Conservation (phyloP, 2,329 filamentous ascomycete species). For the Pyrenochaeta sp. region DNA sequence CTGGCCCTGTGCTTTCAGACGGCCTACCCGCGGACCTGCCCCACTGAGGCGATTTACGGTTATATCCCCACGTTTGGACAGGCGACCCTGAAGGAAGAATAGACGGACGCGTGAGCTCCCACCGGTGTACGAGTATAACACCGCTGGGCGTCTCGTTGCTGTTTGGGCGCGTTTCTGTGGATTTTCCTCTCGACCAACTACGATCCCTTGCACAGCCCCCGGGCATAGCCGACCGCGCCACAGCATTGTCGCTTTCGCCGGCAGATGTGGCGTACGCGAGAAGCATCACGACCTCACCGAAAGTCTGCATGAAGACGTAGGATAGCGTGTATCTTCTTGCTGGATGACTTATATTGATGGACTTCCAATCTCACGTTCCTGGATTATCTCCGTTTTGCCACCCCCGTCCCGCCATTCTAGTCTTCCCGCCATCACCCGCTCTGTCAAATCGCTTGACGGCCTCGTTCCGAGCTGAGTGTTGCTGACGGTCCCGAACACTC, state of each 20-base stretch:
- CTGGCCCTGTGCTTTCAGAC: conserved; percentile 31
- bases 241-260: conserved; percentile 33
- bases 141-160: conserved; percentile 31
- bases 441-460: conserved; percentile 32
- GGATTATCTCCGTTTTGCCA: conserved; percentile 41
- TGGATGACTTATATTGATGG: conserved; percentile 41
- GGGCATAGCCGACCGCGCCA: conserved; percentile 43
- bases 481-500: conserved; percentile 39
- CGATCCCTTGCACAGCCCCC: conserved; percentile 42
- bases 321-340: conserved; percentile 37
- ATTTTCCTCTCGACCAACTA: conserved; percentile 26
- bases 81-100: conserved; percentile 34
- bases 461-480: conserved; percentile 43
- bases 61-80: conserved; percentile 40
- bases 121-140: conserved; percentile 37
- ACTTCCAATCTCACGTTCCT: conserved; percentile 39
- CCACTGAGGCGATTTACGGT: conserved; percentile 43
- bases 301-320: conserved; percentile 36
- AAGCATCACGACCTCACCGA: conserved; percentile 38
- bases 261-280: conserved; percentile 33
- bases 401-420: conserved; percentile 40
- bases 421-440: conserved; percentile 34
- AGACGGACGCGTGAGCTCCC: conserved; percentile 37
- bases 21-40: conserved; percentile 37
- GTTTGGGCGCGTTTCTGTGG: conserved; percentile 35